A percentile compares a stretch with the other conserved stretches of the same genome.
phyloP scores from a whole-genome alignment of 2,329 filamentous ascomycete genomes.

The Sclerotinia nivalis region DNA sequence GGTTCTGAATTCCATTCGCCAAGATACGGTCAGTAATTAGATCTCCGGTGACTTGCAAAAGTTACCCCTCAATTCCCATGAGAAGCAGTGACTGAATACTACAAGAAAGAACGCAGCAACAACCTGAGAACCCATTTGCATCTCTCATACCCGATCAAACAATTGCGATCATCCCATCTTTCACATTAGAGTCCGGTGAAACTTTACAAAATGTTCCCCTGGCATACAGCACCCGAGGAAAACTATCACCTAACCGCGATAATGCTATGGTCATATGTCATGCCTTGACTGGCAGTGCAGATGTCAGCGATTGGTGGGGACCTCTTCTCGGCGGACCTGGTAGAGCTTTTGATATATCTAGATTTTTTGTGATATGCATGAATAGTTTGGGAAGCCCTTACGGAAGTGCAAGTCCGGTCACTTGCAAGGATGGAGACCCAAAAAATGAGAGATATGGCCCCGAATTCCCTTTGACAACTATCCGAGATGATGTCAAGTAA shows the following conservation, averaged over 20 bases:
- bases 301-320: constrained; percentile 88
- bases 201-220: constrained; percentile 74
- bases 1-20: neutral
- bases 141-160: constrained; percentile 84
- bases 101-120: constrained; percentile 48
- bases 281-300: constrained; percentile 80
- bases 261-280: constrained; percentile 80
- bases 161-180: constrained; percentile 82
- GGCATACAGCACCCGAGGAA: constrained; percentile 66
- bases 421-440: constrained; percentile 78
- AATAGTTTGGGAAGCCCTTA: constrained; percentile 86
- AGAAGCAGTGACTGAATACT: constrained; percentile 58
- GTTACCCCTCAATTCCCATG: constrained; percentile 23
- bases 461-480: constrained; percentile 93
- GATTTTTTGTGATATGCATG: constrained; percentile 84
- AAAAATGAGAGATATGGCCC: constrained; percentile 81
- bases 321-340: constrained; percentile 76
- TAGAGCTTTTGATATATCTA: constrained; percentile 75
- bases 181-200: constrained; percentile 90
- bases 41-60: constrained; percentile 11
- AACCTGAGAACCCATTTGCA: constrained; percentile 91
- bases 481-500: constrained; percentile 92
- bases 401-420: constrained; percentile 84
- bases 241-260: constrained; percentile 57
- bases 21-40: constrained; percentile 37